A percentile compares a stretch with the other conserved stretches of the same genome.
phyloP scores from a whole-genome alignment of 2,329 filamentous ascomycete genomes.

The Arthrobotrys iridis region DNA sequence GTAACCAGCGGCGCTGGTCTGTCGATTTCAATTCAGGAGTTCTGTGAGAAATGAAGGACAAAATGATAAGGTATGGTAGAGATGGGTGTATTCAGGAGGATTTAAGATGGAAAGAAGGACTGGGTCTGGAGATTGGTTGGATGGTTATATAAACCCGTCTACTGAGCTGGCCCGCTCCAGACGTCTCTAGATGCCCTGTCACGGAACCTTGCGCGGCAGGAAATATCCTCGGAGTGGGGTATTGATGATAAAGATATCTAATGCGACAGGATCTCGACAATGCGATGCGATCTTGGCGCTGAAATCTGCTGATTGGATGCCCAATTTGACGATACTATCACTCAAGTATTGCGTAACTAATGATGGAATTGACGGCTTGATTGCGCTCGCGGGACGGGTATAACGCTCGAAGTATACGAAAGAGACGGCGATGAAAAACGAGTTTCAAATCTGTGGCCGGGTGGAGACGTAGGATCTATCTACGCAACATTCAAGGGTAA shows the following conservation, averaged over 20 bases:
- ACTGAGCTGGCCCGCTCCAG: conserved; percentile 28
- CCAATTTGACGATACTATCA: conserved; percentile 20
- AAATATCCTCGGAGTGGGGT: conserved; percentile 21
- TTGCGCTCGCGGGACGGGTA: conserved; percentile 18
- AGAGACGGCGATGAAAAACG: conserved; percentile 31
- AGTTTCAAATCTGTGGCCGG: conserved; percentile 18
- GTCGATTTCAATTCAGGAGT: background rate
- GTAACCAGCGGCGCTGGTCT: background rate
- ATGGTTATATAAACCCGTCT: conserved; percentile 17
- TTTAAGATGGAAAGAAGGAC: conserved; percentile 16
- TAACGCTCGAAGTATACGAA: conserved; percentile 29
- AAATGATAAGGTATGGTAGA: background rate
- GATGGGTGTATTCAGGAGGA: background rate
- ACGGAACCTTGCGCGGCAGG: background rate
- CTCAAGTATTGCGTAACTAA: conserved; percentile 35
- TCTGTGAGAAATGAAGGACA: background rate
- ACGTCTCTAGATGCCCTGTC: conserved; percentile 16
- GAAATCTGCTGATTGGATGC: background rate
- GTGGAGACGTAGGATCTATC: conserved; percentile 42
- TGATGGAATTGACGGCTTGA: conserved; percentile 5
- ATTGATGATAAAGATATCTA: conserved; percentile 1
- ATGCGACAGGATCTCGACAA: background rate
- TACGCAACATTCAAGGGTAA: conserved; percentile 19
- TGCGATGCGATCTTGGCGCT: conserved; percentile 9
- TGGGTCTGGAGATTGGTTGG: background rate